These are phyloP conservation scores for Barbatosphaeria neglecta DNA, from an alignment of 495 filamentous ascomycete genomes.

Conservation along the genomic window DNA sequence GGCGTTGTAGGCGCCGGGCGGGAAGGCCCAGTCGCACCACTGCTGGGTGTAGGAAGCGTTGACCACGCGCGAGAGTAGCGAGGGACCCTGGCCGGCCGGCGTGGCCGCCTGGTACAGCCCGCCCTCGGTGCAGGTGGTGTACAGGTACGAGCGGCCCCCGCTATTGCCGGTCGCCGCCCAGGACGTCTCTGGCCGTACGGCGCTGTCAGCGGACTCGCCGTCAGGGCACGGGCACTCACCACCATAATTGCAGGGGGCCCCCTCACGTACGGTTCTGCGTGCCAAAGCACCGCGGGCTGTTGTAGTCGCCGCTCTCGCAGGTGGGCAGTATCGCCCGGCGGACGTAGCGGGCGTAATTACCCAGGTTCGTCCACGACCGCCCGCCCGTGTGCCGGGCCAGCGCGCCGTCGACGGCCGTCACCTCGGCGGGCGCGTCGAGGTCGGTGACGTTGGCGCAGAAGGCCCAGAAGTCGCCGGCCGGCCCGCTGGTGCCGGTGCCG, in stretches of 20 bases:
- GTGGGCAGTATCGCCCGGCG: conserved; percentile 27
- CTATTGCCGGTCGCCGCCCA: conserved; percentile 27
- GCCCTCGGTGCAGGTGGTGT: conserved; percentile 34
- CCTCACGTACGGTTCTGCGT: conserved; percentile 20
- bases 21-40: conserved; percentile 41
- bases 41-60: conserved; percentile 38
- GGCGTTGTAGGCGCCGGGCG: conserved; percentile 26
- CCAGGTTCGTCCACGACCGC: conserved; percentile 35
- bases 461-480: conserved; percentile 32
- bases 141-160: conserved; percentile 29
- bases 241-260: not conserved
- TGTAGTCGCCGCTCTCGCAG: conserved; percentile 27
- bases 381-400: conserved; percentile 34
- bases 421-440: conserved; percentile 26
- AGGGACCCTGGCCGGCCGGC: conserved; percentile 20
- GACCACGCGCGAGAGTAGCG: conserved; percentile 29
- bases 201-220: not conserved
- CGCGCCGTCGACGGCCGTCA: conserved; percentile 26
- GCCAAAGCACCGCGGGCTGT: conserved; percentile 31
- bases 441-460: conserved; percentile 40
- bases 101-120: conserved; percentile 38
- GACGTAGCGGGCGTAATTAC: conserved; percentile 36
- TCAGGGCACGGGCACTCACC: not conserved
- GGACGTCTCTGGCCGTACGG: conserved; percentile 7
- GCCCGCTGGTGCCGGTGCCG: conserved; percentile 29